These are phyloP conservation scores for Aspergillus cejpii DNA, from an alignment of 2,329 filamentous ascomycete genomes.

Conservation along the genomic window DNA sequence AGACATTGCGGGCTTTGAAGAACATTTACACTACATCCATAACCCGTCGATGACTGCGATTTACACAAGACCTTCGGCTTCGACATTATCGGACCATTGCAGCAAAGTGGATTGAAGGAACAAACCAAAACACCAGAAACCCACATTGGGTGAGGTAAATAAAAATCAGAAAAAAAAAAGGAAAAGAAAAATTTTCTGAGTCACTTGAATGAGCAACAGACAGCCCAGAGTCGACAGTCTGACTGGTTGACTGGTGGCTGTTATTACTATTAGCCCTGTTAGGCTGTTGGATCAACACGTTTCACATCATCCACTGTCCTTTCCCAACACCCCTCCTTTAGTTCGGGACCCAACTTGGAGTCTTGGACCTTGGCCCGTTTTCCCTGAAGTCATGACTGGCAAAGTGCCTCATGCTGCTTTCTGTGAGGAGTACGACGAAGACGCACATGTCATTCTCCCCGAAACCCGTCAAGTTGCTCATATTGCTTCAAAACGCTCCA, in stretches of 20 bases:
- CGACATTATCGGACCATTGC: conserved; percentile 10
- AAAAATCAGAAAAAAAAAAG: conserved; percentile 7
- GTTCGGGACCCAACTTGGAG: conserved; percentile 24
- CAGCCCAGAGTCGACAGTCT: too few relatives aligned
- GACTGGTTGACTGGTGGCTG: conserved; percentile 17
- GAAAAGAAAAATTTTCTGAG: conserved; percentile 11
- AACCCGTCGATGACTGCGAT: conserved; percentile 27
- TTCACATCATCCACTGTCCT: conserved; percentile 23
- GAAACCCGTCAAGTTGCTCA: conserved; percentile 48
- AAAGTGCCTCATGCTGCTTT: conserved; percentile 40
- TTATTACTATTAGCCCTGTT: too few relatives aligned
- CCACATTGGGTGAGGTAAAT: conserved; percentile 13
- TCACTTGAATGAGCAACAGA: conserved; percentile 19
- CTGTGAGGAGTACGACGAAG: conserved; percentile 46
- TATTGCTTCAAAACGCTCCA: conserved; percentile 45
- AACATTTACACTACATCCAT: conserved; percentile 20
- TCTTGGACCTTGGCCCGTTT: conserved; percentile 23
- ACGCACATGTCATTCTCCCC: conserved; percentile 38
- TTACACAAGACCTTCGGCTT: conserved; percentile 20
- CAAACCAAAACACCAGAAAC: conserved; percentile 1
- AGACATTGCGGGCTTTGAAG: conserved; percentile 29
- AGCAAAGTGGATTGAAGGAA: conserved; percentile 16
- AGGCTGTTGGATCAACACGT: conserved; percentile 24
- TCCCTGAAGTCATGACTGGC: conserved; percentile 33
- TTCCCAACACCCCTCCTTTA: conserved; percentile 19